Conservation (phyloP, 2,329 filamentous ascomycete genomes). For the Cryoendolithus antarcticus region DNA sequence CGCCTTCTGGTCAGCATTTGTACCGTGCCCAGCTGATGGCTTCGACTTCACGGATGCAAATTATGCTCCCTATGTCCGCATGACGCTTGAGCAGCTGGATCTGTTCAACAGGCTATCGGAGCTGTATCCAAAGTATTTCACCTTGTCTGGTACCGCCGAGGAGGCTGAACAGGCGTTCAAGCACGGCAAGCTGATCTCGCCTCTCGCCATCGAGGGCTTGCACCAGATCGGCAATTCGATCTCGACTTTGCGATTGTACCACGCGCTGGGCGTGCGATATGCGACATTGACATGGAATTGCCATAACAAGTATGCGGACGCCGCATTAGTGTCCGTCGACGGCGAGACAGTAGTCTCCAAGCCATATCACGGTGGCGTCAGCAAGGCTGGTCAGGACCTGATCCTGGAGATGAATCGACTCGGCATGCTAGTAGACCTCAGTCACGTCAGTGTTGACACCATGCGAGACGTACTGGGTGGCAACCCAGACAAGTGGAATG, state of each 20-base stretch:
- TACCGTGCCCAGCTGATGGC: conserved; percentile 60
- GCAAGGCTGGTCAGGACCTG: conserved; percentile 52
- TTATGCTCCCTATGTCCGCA: conserved; percentile 53
- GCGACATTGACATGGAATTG: conserved; percentile 88
- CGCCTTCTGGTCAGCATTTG: conserved; percentile 86
- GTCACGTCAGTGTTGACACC: conserved; percentile 67
- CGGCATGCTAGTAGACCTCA: conserved; percentile 85
- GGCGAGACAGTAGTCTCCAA: conserved; percentile 30
- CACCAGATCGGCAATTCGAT: conserved; percentile 86
- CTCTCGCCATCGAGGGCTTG: conserved; percentile 71
- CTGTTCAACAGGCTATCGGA: conserved; percentile 52
- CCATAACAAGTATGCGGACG: conserved; percentile 80
- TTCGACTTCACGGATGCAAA: conserved; percentile 62
- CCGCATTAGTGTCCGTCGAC: conserved; percentile 51
- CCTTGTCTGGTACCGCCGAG: conserved; percentile 46
- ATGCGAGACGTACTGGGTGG: conserved; percentile 68
- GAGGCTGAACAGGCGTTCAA: conserved; percentile 46
- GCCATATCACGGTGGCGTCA: conserved; percentile 61
- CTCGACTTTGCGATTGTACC: conserved; percentile 61
- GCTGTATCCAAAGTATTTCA: conserved; percentile 58
- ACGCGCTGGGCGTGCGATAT: conserved; percentile 72
- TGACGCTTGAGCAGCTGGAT: conserved; percentile 65
- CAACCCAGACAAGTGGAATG: conserved; percentile 45
- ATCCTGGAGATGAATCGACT: conserved; percentile 86
- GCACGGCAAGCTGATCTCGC: conserved; percentile 51